phyloP scores from a whole-genome alignment of 331 rosid genomes.

The Acacia pycnantha region DNA sequence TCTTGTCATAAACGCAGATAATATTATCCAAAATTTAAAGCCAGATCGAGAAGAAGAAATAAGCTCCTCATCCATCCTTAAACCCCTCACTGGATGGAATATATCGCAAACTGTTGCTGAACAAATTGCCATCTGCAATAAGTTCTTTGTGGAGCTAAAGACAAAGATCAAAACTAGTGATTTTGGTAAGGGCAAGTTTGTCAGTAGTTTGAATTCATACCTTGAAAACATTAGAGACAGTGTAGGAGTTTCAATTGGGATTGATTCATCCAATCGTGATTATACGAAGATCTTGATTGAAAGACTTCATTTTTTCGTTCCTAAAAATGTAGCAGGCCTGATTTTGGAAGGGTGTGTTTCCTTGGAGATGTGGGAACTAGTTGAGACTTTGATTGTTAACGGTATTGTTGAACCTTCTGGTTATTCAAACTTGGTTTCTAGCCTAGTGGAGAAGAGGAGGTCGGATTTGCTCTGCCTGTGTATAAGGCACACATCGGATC shows the following conservation, averaged over 20 bases:
- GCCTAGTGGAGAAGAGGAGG: slow-evolving; percentile 53
- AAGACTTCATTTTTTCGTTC: slow-evolving; percentile 41
- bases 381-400: slow-evolving; percentile 56
- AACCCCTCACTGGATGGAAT: slow-evolving; percentile 64
- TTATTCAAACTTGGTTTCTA: slow-evolving; percentile 46
- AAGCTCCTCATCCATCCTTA: slow-evolving; percentile 39
- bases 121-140: slow-evolving; percentile 46
- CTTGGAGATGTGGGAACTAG: slow-evolving; percentile 73
- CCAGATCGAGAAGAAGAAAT: slow-evolving; percentile 41
- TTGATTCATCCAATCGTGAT: slow-evolving; percentile 31
- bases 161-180: slow-evolving; percentile 35
- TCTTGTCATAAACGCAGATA: slow-evolving; percentile 64
- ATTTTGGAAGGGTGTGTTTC: slow-evolving; percentile 62
- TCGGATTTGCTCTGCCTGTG: slow-evolving; percentile 68
- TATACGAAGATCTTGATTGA: slow-evolving; percentile 48
- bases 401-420: slow-evolving; percentile 48
- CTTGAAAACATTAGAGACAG: slow-evolving; percentile 49
- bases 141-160: slow-evolving; percentile 45
- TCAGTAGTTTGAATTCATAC: slow-evolving; percentile 49
- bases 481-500: slow-evolving; percentile 58
- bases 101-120: slow-evolving; percentile 49
- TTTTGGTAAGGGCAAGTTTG: slow-evolving; percentile 44
- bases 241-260: slow-evolving; percentile 38
- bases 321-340: slow-evolving; percentile 52
- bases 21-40: slow-evolving; percentile 45